Percentiles rank a stretch among this genome's conserved stretches.
These are phyloP conservation scores for Lasiosphaeria hispida DNA, from an alignment of 495 filamentous ascomycete genomes.

Conservation along the genomic window DNA sequence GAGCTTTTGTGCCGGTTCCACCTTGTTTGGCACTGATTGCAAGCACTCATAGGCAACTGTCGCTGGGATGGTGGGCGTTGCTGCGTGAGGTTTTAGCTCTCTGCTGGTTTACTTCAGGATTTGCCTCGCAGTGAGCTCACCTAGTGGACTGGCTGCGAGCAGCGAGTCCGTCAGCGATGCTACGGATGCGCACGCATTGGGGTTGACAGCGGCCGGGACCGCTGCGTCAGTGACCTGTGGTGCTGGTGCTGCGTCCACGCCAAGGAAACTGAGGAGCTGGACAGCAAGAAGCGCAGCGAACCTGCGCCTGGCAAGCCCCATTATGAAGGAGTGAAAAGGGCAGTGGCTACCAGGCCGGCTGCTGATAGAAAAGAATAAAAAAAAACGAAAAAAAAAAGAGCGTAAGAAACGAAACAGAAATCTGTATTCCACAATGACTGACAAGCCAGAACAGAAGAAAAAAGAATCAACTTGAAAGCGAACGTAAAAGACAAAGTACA, in stretches of 20 bases:
- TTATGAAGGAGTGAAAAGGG: constrained; percentile 12
- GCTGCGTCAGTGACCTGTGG: constrained; percentile 17
- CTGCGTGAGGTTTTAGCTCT: constrained; percentile 1
- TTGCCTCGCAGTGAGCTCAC: constrained; percentile 6
- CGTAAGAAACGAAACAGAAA: not conserved
- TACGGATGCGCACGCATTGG: constrained; percentile 28
- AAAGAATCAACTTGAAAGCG: not conserved
- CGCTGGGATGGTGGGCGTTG: constrained; percentile 27
- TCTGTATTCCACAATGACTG: constrained; percentile 1
- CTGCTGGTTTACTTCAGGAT: not conserved
- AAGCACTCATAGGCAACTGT: constrained; percentile 31
- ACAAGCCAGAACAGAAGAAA: not conserved
- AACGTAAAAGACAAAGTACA: not conserved
- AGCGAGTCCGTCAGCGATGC: constrained; percentile 19
- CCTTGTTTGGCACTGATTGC: constrained; percentile 31
- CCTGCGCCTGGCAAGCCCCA: constrained; percentile 15
- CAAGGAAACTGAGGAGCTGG: constrained; percentile 3
- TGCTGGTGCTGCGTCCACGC: constrained; percentile 24
- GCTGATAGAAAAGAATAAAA: constrained; percentile 5
- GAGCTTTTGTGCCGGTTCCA: constrained; percentile 26
- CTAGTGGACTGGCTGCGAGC: constrained; percentile 20
- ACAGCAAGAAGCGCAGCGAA: constrained; percentile 11
- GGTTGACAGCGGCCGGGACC: constrained; percentile 7
- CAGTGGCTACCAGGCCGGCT: constrained; percentile 27
- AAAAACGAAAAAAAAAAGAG: not conserved